phyloP scores from a whole-genome alignment of 2,329 filamentous ascomycete species.

The Rhinocladiella mackenziei region DNA sequence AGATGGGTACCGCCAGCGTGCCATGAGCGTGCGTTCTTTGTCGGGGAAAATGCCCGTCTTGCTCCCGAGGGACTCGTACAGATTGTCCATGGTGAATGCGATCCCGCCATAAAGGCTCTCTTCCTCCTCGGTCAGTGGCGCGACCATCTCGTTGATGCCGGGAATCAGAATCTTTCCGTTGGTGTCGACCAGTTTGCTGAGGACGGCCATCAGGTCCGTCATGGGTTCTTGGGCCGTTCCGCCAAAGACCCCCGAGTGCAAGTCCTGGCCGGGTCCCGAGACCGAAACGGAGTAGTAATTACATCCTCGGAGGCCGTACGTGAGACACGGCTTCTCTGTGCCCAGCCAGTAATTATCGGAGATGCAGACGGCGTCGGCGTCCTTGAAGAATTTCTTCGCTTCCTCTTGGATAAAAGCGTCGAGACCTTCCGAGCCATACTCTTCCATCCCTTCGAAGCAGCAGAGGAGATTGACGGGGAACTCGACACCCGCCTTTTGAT shows the following conservation, averaged over 20 bases:
- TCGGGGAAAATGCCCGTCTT: slow-evolving; percentile 80
- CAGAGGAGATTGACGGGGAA: slow-evolving; percentile 97
- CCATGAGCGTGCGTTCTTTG: slow-evolving; percentile 92
- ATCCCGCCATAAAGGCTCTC: slow-evolving; percentile 83
- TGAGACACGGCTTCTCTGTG: slow-evolving; percentile 96
- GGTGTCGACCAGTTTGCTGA: slow-evolving; percentile 80
- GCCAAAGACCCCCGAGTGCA: slow-evolving; percentile 96
- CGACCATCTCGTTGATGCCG: slow-evolving; percentile 91
- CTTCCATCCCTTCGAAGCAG: slow-evolving; percentile 99
- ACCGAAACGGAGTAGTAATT: slow-evolving; percentile 96
- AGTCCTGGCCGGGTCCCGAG: slow-evolving; percentile 83
- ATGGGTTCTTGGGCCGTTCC: slow-evolving; percentile 97
- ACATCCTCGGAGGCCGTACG: slow-evolving; percentile 92
- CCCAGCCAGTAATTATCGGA: slow-evolving; percentile 99
- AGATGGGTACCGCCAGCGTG: slow-evolving; percentile 90
- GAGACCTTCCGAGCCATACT: slow-evolving; percentile 93
- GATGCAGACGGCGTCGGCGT: slow-evolving; percentile 94
- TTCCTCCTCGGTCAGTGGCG: slow-evolving; percentile 80
- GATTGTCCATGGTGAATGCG: slow-evolving; percentile 91
- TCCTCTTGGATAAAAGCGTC: slow-evolving; percentile 92
- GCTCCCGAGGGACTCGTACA: slow-evolving; percentile 87
- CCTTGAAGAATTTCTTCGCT: slow-evolving; percentile 90
- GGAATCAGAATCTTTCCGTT: slow-evolving; percentile 90
- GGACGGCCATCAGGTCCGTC: slow-evolving; percentile 83
- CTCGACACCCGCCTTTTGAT: slow-evolving; percentile 89